phyloP scores from a whole-genome alignment of 441 rosid genomes.

The Gossypium schwendimanii region DNA sequence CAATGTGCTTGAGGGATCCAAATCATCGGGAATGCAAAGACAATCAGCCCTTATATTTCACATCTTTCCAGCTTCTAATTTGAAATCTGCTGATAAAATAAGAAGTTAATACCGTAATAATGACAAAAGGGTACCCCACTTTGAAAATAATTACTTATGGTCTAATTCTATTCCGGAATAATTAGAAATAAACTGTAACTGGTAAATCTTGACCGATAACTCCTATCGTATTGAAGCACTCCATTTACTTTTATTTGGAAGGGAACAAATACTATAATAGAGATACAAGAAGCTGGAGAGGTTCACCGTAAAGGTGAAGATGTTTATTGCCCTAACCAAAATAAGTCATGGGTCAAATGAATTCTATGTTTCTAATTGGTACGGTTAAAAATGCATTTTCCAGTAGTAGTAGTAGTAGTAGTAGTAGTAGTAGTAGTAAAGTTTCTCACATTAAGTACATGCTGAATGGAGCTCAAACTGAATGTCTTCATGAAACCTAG shows the following conservation, averaged over 20 bases:
- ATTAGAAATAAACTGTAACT: background rate
- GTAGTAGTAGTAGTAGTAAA: too few relatives aligned
- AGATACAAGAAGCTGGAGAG: background rate
- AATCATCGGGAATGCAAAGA: slow-evolving; percentile 27
- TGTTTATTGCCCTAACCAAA: background rate
- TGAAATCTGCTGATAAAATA: slow-evolving; percentile 21
- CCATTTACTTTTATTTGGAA: background rate
- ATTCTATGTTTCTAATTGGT: background rate
- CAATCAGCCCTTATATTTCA: slow-evolving; percentile 23
- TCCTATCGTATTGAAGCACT: too few relatives aligned
- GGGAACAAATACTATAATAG: background rate
- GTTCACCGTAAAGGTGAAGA: background rate
- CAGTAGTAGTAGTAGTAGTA: background rate
- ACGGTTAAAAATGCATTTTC: background rate
- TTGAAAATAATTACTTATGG: background rate
- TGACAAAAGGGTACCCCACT: background rate
- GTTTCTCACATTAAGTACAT: slow-evolving; percentile 37
- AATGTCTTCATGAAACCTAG: slow-evolving; percentile 39
- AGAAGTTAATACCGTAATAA: background rate
- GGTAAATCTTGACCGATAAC: too few relatives aligned
- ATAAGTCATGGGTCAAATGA: background rate
- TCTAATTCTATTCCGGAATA: background rate
- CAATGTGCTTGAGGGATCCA: slow-evolving; percentile 15
- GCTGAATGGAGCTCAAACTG: slow-evolving; percentile 27
- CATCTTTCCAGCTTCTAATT: slow-evolving; percentile 26